Base-by-base conservation (phyloP, 2,329 filamentous ascomycete genomes). In the Cladophialophora immunda region DNA sequence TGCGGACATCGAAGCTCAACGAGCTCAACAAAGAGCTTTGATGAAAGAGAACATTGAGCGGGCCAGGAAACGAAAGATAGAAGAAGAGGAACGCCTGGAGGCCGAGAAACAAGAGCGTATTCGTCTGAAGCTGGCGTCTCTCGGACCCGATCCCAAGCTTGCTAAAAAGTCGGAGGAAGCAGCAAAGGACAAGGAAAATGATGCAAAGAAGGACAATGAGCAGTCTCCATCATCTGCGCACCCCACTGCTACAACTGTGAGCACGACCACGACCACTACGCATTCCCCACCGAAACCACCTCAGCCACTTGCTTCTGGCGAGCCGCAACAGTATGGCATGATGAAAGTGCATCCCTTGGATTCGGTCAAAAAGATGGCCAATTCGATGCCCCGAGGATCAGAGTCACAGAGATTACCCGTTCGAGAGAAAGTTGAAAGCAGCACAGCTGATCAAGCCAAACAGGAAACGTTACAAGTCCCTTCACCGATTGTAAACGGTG, bases 301-400 rank as follows among this genome's bases (percentile, higher is more conserved):
- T 38, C 82, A 87, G 38, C 85, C 85, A 7, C 82, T 87, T 29
- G 83, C 85, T 15, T 84, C 82, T 62, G 85, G 85, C 34, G 85
- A 84, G 68, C 82, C 86, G 27, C 85, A 85, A 65, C 86, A 87
- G 72, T 87, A 87, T 75, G 86, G 86, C 52, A 83, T 87, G 83
- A 87, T 87, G 82, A 88, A 87, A 75, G 83, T 87, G 9, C 85
- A 87, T 73, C 84, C 85, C 71, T 80, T 85, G 30, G 84, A 87
- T 65, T 78, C 83, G 5, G 82, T 86, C 30, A 82, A 81, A 72
- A 82, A 80, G 71, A 71, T 81, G 34, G 65, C 50, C 4, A 32
- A 59, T 19, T 63, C 70, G 50, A 75, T 78, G 53, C 73, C 76
- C 54, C 75, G 76, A 29, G 76, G 74, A 65, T 77, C 74, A 61